Conservation (phyloP, 805 yeast species). For the Dipodascus albidus region DNA sequence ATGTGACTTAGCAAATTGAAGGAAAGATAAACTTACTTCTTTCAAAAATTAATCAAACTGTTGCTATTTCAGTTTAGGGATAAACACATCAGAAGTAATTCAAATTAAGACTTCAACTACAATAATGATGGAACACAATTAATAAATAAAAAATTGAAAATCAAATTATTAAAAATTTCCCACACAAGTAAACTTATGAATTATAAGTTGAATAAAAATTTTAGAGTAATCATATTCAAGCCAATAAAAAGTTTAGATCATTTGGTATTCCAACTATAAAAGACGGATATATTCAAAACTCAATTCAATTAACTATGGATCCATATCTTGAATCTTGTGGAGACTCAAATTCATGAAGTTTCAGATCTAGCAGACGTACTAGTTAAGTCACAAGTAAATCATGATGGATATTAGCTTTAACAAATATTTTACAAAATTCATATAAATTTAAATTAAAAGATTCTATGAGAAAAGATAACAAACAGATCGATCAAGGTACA, state of each 20-base stretch:
- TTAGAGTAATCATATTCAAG: background rate
- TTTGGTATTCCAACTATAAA: background rate
- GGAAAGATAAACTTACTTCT: background rate
- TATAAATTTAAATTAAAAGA: background rate
- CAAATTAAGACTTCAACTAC: background rate
- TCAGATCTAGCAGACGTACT: constrained; percentile 12
- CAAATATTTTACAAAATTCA: background rate
- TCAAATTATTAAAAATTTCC: background rate
- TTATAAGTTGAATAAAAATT: background rate
- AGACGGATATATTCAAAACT: background rate
- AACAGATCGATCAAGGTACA: background rate
- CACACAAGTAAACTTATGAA: background rate
- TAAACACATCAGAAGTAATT: background rate
- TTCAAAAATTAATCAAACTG: background rate
- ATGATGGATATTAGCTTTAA: constrained; percentile 8
- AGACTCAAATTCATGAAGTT: background rate
- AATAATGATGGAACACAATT: background rate
- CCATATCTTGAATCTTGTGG: background rate
- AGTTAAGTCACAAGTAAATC: constrained; percentile 13
- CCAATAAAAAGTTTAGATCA: background rate
- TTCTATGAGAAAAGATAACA: background rate
- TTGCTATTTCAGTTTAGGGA: background rate
- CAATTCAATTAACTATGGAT: background rate
- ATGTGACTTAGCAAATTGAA: background rate
- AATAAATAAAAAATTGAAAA: too few species aligned